Base-by-base conservation (phyloP, 2,329 filamentous ascomycete species). In the Lasiodiplodia theobromae region DNA sequence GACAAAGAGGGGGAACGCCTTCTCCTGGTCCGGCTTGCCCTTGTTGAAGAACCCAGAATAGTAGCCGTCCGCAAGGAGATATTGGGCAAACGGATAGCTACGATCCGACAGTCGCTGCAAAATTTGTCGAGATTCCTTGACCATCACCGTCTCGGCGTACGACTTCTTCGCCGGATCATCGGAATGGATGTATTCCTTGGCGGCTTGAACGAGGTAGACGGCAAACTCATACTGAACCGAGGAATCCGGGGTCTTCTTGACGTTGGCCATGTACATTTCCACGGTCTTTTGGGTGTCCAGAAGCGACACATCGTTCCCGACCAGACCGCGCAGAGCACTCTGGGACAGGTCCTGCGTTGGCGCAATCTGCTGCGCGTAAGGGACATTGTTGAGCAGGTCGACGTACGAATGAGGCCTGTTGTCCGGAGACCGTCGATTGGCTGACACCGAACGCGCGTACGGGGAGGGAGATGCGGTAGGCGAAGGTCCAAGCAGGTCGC, bases 211-310 rank as follows among this genome's bases (percentile, higher is more conserved):
- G 83, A 99, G 89, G 79, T 97, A 97, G 47, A 98, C 88, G 2
- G 96, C 96, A 81, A 99, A 98, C 37, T 97, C 96, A 79, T 98
- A 98, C 79, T 97, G 94, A 40, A 97, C 92, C 4, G 92, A 90
- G 18, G 91, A 86, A 79, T 97, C 94, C 71, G 92, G 96, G 2
- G 96, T 97, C 84, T 99, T 99, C 83, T 97, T 98, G 69, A 97
- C 93, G 76, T 98, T 99, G 67, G 91, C 91, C 54, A 95, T 88
- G 79, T 99, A 99, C 95, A 98, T 97, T 67, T 98, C 94, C 60
- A 99, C 87, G 1, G 96, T 99, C 82, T 98, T 94, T 77, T 95
- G 92, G 40, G 93, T 91, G 75, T 93, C 94, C 37, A 99, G 87
- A 14, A 99, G 86, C 23, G 94, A 97, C 3, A 95, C 95, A 82